phyloP scores from a whole-genome alignment of 2,329 filamentous ascomycete species.

The Trichoderma koningii region DNA sequence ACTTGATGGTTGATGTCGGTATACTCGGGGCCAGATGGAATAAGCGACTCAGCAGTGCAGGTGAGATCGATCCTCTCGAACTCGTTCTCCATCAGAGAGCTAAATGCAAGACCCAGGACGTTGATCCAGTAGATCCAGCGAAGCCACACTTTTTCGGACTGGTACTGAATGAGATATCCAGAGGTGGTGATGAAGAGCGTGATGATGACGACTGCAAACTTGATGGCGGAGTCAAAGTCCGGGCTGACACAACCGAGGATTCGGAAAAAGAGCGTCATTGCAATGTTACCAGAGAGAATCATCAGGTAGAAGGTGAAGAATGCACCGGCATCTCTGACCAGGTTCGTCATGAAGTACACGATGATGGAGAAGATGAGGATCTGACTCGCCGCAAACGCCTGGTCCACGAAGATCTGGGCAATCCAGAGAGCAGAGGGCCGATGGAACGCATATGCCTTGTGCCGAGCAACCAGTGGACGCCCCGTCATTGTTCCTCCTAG shows the following conservation, averaged over 20 bases:
- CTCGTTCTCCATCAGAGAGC: slow-evolving; percentile 83
- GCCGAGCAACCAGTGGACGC: slow-evolving; percentile 78
- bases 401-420: slow-evolving; percentile 78
- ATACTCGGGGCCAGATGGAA: slow-evolving; percentile 73
- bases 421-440: slow-evolving; percentile 81
- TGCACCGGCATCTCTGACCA: slow-evolving; percentile 68
- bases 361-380: slow-evolving; percentile 74
- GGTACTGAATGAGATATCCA: slow-evolving; percentile 82
- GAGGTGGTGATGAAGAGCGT: slow-evolving; percentile 80
- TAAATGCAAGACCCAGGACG: slow-evolving; percentile 72
- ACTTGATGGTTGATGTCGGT: slow-evolving; percentile 72
- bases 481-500: slow-evolving; percentile 74
- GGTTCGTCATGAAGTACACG: slow-evolving; percentile 76
- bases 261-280: slow-evolving; percentile 77
- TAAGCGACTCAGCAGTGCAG: slow-evolving; percentile 67
- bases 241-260: slow-evolving; percentile 74
- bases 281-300: slow-evolving; percentile 67
- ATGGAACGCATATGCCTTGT: slow-evolving; percentile 80
- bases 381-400: slow-evolving; percentile 69
- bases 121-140: slow-evolving; percentile 82
- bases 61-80: slow-evolving; percentile 69
- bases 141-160: slow-evolving; percentile 72
- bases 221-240: slow-evolving; percentile 84
- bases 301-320: slow-evolving; percentile 79
- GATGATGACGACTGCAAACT: slow-evolving; percentile 76